Evolutionary conservation across 129 eudicot genomes (phyloP).

Genomic region (Heracleum sosnowskyi): DNA sequence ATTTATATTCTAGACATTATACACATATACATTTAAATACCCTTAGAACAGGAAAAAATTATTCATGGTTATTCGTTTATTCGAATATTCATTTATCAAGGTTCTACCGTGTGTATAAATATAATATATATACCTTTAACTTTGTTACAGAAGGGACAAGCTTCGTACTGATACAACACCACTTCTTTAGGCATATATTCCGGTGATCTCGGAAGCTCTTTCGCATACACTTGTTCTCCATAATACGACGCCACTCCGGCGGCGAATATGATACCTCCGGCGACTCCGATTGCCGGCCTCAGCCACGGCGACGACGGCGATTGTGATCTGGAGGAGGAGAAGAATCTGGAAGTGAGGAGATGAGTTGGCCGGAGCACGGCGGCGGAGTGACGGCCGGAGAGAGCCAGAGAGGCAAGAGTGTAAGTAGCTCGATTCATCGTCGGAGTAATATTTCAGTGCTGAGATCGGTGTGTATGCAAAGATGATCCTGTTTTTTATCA

Average conservation of each 20-base stretch:
- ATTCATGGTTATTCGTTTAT: too few species aligned
- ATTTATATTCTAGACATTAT: too few species aligned
- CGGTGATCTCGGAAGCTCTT: constrained; percentile 26
- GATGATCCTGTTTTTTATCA: too few species aligned
- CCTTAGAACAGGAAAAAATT: too few species aligned
- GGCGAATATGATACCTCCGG: constrained; percentile 11
- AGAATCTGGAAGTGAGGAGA: constrained; percentile 21
- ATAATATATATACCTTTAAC: constrained; percentile 80
- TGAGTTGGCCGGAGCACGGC: constrained; percentile 21
- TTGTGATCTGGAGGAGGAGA: constrained; percentile 16
- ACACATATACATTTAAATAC: too few species aligned
- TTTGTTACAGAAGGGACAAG: constrained; percentile 68
- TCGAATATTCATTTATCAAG: too few species aligned
- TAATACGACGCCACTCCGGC: constrained; percentile 21
- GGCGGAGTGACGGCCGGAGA: constrained; percentile 27
- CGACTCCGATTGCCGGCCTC: not conserved
- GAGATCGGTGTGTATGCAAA: not conserved
- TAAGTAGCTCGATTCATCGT: constrained; percentile 38
- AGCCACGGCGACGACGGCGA: constrained; percentile 20
- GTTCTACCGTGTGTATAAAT: too few species aligned
- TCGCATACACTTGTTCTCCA: constrained; percentile 45
- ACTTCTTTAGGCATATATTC: constrained; percentile 37
- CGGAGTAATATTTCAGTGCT: not conserved
- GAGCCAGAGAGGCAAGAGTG: constrained; percentile 28
- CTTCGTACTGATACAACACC: constrained; percentile 56